These are phyloP conservation scores for Conticribra weissflogii DNA, from an alignment of 108 stramenopile genomes.

Conservation along the genomic window DNA sequence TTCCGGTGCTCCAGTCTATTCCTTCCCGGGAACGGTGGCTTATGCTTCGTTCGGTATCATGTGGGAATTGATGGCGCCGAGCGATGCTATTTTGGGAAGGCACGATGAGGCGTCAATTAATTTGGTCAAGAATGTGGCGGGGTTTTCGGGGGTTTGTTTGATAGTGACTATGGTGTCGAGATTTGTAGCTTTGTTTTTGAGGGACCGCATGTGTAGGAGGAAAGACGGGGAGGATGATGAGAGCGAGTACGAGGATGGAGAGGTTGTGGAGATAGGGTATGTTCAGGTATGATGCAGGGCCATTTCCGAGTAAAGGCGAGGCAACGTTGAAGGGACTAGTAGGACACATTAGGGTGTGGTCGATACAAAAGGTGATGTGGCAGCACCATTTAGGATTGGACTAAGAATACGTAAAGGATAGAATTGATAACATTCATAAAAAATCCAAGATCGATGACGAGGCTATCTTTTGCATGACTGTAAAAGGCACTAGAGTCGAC, in stretches of 20 bases:
- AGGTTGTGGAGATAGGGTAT: not conserved
- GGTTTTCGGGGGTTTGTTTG: slow-evolving; percentile 20
- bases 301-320: too few species aligned
- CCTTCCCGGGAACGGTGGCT: slow-evolving; percentile 24
- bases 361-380: too few species aligned
- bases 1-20: slow-evolving; percentile 30
- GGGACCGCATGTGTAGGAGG: slow-evolving; percentile 25
- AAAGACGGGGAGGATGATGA: slow-evolving; percentile 2
- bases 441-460: too few species aligned
- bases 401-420: too few species aligned
- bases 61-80: slow-evolving; percentile 29
- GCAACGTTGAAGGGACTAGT: too few species aligned
- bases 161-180: slow-evolving; percentile 30
- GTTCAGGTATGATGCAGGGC: not conserved
- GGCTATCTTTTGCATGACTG: too few species aligned
- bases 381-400: too few species aligned
- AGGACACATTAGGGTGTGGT: too few species aligned
- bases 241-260: too few species aligned
- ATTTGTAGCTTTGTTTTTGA: slow-evolving; percentile 28
- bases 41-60: slow-evolving; percentile 31
- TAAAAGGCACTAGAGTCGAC: too few species aligned
- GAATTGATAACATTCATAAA: too few species aligned
- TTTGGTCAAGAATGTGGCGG: slow-evolving; percentile 36
- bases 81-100: slow-evolving; percentile 11
- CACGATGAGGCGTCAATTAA: slow-evolving; percentile 32